Conservation (phyloP, 352 stramenopile species). For the Thraustochytrium sp. region DNA sequence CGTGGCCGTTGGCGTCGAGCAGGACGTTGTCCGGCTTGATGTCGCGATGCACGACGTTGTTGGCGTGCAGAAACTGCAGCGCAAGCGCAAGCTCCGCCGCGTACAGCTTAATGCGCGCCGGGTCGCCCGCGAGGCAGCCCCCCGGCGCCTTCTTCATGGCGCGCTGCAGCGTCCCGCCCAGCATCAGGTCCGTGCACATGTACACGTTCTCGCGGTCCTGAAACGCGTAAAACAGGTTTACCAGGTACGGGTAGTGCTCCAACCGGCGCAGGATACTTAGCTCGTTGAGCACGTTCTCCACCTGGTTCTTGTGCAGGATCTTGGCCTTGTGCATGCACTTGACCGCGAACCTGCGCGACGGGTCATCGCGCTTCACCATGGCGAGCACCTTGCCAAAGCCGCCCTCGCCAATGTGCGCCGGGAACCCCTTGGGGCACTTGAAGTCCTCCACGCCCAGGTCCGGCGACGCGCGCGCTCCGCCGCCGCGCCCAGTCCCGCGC, state of each 20-base stretch:
- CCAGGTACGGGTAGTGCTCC: constrained; percentile 37
- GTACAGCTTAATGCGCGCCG: constrained; percentile 21
- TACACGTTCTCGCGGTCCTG: constrained; percentile 40
- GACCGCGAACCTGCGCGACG: neutral
- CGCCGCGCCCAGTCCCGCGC: neutral
- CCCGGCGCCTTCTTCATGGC: constrained; percentile 4
- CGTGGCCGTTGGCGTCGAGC: constrained; percentile 35
- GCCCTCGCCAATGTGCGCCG: constrained; percentile 29
- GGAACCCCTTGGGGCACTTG: neutral
- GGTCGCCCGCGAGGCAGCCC: constrained; percentile 12
- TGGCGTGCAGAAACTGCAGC: constrained; percentile 28
- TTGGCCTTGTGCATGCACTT: constrained; percentile 46
- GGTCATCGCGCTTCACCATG: constrained; percentile 9
- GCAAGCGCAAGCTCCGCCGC: constrained; percentile 31
- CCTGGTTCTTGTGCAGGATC: constrained; percentile 18
- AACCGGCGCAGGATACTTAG: constrained; percentile 30
- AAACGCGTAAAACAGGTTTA: constrained; percentile 43
- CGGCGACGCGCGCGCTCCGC: neutral
- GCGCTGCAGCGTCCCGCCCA: constrained; percentile 29
- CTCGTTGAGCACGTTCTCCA: constrained; percentile 40
- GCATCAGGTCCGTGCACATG: constrained; percentile 43
- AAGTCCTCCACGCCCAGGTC: constrained; percentile 17
- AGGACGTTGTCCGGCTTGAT: constrained; percentile 68
- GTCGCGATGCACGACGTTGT: constrained; percentile 70
- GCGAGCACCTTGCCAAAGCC: constrained; percentile 33